These are phyloP conservation scores for Solanum gandarillasii DNA, from an alignment of 257 asterid genomes.

Conservation along the genomic window DNA sequence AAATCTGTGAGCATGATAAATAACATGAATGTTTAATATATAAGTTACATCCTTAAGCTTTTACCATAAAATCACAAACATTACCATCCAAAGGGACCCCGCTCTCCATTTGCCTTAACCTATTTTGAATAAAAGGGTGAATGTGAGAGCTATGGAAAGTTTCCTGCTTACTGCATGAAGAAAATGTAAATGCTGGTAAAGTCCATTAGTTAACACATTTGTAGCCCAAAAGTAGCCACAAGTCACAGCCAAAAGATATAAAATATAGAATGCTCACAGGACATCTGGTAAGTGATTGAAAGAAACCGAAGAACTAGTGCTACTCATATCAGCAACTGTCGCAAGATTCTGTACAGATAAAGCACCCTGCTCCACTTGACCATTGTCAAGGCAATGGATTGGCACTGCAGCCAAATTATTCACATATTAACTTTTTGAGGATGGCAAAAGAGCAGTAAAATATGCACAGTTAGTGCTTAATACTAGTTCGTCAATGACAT, in stretches of 20 bases:
- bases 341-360: slow-evolving; percentile 20
- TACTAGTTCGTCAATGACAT: not conserved
- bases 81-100: slow-evolving; percentile 23
- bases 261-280: slow-evolving; percentile 34
- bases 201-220: not conserved
- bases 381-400: slow-evolving; percentile 26
- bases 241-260: not conserved
- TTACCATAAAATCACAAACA: slow-evolving; percentile 36
- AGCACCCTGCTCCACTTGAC: slow-evolving; percentile 21
- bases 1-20: slow-evolving; percentile 37
- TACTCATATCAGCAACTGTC: not conserved
- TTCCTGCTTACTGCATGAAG: slow-evolving; percentile 44
- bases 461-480: not conserved
- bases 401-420: slow-evolving; percentile 27
- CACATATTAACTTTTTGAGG: not conserved
- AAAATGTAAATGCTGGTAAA: slow-evolving; percentile 1
- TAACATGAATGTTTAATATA: slow-evolving; percentile 12
- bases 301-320: slow-evolving; percentile 4
- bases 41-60: not conserved
- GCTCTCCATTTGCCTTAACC: slow-evolving; percentile 35
- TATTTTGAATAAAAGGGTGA: slow-evolving; percentile 54
- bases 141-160: slow-evolving; percentile 27
- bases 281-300: slow-evolving; percentile 9
- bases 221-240: not conserved
- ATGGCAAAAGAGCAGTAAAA: not conserved